Percentiles rank a stretch among this genome's conserved stretches.
These are phyloP conservation scores for Nelumbo lutea DNA, from an alignment of 164 flowering plant species.

Conservation along the genomic window DNA sequence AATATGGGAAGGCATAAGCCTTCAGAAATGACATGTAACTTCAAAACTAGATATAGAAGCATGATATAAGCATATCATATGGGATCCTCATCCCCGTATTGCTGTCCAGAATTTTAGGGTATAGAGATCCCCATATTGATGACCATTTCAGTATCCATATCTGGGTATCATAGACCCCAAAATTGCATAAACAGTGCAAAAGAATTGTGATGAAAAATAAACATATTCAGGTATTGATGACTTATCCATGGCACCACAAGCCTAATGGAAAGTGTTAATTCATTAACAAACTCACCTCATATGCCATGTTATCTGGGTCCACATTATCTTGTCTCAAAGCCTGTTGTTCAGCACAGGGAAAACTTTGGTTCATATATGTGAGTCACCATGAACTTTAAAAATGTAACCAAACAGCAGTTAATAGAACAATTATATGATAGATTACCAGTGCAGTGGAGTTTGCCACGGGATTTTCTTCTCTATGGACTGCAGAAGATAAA, in stretches of 20 bases:
- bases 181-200: background rate
- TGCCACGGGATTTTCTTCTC: slow-evolving; percentile 16
- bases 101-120: no score
- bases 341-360: slow-evolving; percentile 18
- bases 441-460: slow-evolving; percentile 19
- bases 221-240: background rate
- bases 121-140: no score
- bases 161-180: background rate
- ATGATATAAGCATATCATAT: no score
- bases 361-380: slow-evolving; percentile 2
- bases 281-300: slow-evolving; percentile 25
- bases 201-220: background rate
- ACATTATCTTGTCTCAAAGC: slow-evolving; percentile 27
- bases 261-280: background rate
- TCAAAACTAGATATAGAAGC: no score
- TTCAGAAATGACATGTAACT: no score
- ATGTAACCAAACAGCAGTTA: background rate
- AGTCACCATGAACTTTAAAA: background rate
- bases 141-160: no score
- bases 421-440: background rate
- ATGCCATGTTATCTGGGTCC: slow-evolving; percentile 38
- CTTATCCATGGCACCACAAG: background rate
- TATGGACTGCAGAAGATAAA: slow-evolving; percentile 16
- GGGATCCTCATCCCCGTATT: no score
- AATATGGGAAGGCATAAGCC: no score